phyloP scores from a whole-genome alignment of 176 grass and related monocot species.

The Raddia guianensis region DNA sequence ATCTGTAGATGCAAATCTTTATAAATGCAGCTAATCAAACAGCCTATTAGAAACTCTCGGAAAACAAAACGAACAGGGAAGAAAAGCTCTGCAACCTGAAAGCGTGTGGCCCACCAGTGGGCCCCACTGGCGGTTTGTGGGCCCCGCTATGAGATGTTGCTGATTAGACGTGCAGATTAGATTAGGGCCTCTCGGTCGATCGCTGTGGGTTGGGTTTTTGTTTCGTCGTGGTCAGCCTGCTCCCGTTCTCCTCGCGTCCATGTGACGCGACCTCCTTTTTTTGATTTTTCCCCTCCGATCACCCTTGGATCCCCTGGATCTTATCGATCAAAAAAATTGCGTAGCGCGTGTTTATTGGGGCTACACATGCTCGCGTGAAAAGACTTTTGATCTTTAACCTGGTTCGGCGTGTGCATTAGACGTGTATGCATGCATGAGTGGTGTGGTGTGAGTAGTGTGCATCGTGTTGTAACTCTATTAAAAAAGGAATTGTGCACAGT shows the following conservation, averaged over 20 bases:
- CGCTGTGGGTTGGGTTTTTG: not conserved
- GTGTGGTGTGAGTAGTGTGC: too few relatives aligned
- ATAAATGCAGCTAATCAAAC: too few relatives aligned
- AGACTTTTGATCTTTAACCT: too few relatives aligned
- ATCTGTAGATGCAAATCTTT: too few relatives aligned
- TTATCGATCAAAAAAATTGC: not conserved
- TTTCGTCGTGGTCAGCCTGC: not conserved
- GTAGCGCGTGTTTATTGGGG: too few relatives aligned
- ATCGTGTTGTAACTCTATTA: too few relatives aligned
- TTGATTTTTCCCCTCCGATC: not conserved
- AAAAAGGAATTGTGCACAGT: too few relatives aligned
- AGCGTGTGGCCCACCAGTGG: not conserved
- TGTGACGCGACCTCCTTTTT: not conserved
- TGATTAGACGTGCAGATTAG: slow-evolving; percentile 20
- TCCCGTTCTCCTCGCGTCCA: not conserved
- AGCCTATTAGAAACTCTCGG: too few relatives aligned
- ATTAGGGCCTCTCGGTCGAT: not conserved
- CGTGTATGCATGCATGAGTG: too few relatives aligned
- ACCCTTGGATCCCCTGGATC: not conserved
- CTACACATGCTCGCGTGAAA: too few relatives aligned
- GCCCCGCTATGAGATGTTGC: slow-evolving; percentile 26
- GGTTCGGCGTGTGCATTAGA: too few relatives aligned
- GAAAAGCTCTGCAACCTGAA: not conserved
- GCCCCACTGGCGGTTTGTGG: not conserved
- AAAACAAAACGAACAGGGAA: too few relatives aligned